Evolutionary conservation across 306 rosid species (phyloP).

Genomic region (Cicer chorassanicum): DNA sequence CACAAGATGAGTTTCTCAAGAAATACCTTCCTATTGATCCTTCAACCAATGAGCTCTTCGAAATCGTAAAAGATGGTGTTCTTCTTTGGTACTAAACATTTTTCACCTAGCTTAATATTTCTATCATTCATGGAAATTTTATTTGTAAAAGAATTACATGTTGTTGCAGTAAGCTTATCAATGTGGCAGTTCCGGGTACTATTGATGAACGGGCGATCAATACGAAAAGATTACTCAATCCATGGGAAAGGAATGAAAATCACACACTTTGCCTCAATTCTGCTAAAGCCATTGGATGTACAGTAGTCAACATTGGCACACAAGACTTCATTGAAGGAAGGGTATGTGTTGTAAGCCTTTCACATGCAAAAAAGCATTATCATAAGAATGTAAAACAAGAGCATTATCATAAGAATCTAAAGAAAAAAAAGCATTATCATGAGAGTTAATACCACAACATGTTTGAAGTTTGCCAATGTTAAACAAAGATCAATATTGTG

Average conservation of each 20-base stretch:
- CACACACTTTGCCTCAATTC: constrained; percentile 98
- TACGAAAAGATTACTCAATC: constrained; percentile 84
- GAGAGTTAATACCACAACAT: no score
- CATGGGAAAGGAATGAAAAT: constrained; percentile 98
- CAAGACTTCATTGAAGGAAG: constrained; percentile 98
- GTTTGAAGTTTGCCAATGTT: no score
- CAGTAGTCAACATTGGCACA: constrained; percentile 96
- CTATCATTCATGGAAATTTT: constrained; percentile 10
- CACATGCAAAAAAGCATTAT: constrained; percentile 21
- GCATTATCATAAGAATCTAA: no score
- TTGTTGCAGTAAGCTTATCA: constrained; percentile 87
- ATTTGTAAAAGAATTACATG: not conserved
- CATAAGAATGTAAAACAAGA: no score
- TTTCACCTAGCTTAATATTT: constrained; percentile 16
- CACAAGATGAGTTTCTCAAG: constrained; percentile 74
- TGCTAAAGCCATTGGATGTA: constrained; percentile 98
- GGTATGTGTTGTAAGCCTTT: constrained; percentile 60
- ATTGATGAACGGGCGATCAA: constrained; percentile 95
- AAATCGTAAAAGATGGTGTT: constrained; percentile 91
- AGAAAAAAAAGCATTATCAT: no score
- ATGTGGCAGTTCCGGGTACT: constrained; percentile 95
- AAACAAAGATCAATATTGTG: no score
- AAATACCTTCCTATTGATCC: constrained; percentile 88
- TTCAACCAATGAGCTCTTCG: constrained; percentile 85
- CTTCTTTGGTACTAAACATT: constrained; percentile 72